A percentile compares a stretch with the other conserved stretches of the same genome.
Conservation (phyloP, 768 basidiomycete species). For the Omphalotus guepiniiformis region DNA sequence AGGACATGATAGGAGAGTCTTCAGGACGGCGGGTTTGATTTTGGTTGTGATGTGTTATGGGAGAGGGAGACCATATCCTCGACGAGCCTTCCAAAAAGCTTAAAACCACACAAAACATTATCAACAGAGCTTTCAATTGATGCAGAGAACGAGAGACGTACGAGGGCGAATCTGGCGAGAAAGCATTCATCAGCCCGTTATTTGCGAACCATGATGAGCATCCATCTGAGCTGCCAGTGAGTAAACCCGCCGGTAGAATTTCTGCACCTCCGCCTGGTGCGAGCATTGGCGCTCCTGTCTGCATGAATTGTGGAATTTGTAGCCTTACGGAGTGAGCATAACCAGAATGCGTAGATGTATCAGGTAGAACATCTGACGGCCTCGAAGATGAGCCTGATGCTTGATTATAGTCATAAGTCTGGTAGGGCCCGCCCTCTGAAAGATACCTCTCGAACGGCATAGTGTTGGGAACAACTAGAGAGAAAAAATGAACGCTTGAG, state of each 20-base stretch:
- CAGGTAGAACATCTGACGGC: neutral
- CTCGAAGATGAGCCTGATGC: neutral
- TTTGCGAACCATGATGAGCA: conserved; percentile 49
- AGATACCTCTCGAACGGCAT: conserved; percentile 44
- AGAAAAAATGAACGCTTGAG: neutral
- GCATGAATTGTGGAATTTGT: conserved; percentile 65
- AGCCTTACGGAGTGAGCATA: conserved; percentile 24
- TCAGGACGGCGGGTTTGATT: neutral
- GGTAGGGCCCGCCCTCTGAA: conserved; percentile 17
- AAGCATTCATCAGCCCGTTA: conserved; percentile 31
- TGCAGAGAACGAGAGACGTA: no score
- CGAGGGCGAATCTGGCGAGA: conserved; percentile 7
- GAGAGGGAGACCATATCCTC: neutral
- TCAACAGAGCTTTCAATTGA: no score
- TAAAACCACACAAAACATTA: neutral
- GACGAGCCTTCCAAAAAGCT: neutral
- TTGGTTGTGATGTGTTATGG: neutral
- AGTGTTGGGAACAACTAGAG: conserved; percentile 7
- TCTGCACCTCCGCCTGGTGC: conserved; percentile 74
- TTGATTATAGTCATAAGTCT: neutral
- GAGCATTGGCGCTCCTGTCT: conserved; percentile 51
- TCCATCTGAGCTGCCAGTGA: conserved; percentile 19
- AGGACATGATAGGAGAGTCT: neutral
- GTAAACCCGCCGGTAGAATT: conserved; percentile 2
- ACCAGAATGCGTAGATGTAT: neutral